Evolutionary conservation across 305 asterid species (phyloP), one percentile per base, ranked within the genome.

Genomic region (Fraxinus dipetala): DNA sequence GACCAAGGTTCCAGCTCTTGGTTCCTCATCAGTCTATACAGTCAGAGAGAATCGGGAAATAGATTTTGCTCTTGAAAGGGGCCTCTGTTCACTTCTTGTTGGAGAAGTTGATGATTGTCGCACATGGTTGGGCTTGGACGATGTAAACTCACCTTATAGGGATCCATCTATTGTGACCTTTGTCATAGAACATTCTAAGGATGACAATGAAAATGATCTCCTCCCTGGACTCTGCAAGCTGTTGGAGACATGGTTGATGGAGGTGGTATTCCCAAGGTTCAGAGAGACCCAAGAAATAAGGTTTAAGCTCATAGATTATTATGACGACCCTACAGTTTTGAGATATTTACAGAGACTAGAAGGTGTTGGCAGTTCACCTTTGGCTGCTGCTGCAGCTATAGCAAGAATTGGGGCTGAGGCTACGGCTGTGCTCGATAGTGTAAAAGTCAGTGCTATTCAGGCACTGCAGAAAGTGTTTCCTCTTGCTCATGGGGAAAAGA

Each of bases 361-460:
- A 90, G 97, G 98, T 54, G 94, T 77, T 78, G 96, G 98, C 13
- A 87, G 93, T 83, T 96, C 99, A 40, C 98, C 99, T 31, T 90
- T 96, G 90, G 98, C 98, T 74, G 98, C 92, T 80, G 99, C 99
- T 11, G 99, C 98, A 31, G 98, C 99, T 79, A 96, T 96, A 81
- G 99, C 91, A 54, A 92, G 90, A 87, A 90, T 96, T 82, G 99
- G 99, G 78, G 98, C 96, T 4, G 95, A 89, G 87, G 99, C 98
- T 78, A 91, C 97, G 81, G 99, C 99, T 78, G 99, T 92, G 87
- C 94, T 96, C 77, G 99, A 92, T 78, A 90, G 89, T 85, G 99
- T 94, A 82, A 96, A 93, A 89, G 88, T 78, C 63, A 91, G 92
- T 81, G 97, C 99, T 3, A 86, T 96, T 88, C 93, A 93, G 89